Conservation (phyloP, 2,329 filamentous ascomycete genomes). For the Fusarium multiceps region DNA sequence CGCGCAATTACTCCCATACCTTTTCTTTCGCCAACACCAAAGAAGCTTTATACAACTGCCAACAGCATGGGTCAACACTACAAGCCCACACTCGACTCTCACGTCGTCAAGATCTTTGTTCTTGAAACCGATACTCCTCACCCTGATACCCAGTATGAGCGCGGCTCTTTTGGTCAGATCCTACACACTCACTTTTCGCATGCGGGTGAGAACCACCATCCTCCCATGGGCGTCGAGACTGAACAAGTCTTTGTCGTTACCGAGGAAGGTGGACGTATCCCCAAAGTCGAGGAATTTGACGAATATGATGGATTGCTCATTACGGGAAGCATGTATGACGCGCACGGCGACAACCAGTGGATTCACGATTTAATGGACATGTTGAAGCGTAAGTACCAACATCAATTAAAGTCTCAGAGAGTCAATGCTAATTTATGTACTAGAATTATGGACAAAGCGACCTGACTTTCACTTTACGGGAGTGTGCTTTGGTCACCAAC, state of each 20-base stretch:
- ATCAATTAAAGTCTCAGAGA: not conserved
- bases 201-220: conserved; percentile 64
- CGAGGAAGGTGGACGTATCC: conserved; percentile 59
- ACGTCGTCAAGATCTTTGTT: conserved; percentile 58
- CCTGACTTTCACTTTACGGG: conserved; percentile 72
- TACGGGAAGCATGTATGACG: conserved; percentile 75
- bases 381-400: conserved; percentile 53
- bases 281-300: conserved; percentile 62
- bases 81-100: conserved; percentile 42
- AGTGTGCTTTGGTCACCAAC: conserved; percentile 86
- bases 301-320: conserved; percentile 79
- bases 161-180: conserved; percentile 66
- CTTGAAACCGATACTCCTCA: conserved; percentile 69
- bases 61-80: conserved; percentile 44
- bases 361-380: conserved; percentile 75
- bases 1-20: not conserved
- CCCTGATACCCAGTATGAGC: conserved; percentile 59
- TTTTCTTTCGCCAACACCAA: not conserved
- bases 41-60: conserved; percentile 6
- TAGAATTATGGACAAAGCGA: conserved; percentile 61
- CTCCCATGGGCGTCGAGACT: conserved; percentile 65
- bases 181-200: conserved; percentile 62
- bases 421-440: not conserved
- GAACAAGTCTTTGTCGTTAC: conserved; percentile 66
- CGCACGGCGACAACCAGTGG: conserved; percentile 78